phyloP scores from a whole-genome alignment of 192 early-diverging fungal genomes.

The Coemansia sp. region DNA sequence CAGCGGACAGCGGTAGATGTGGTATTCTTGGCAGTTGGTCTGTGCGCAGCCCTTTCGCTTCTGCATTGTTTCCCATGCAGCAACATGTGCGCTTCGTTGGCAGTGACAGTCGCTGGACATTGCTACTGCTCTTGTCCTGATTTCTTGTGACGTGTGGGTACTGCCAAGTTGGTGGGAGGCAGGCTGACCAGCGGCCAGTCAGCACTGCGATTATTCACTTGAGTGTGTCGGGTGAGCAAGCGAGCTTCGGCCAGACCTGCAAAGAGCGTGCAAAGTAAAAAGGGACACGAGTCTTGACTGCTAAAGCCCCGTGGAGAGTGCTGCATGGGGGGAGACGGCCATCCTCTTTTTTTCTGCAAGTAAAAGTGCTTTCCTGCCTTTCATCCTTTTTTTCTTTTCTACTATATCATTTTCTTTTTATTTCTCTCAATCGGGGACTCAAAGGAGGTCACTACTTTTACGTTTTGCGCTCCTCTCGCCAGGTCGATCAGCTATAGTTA shows the following conservation, averaged over 20 bases:
- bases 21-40: not conserved
- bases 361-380: not conserved
- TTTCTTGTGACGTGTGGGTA: not conserved
- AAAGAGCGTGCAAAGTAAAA: conserved; percentile 5
- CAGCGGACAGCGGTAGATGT: not conserved
- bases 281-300: conserved; percentile 11
- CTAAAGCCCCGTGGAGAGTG: not conserved
- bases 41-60: conserved; percentile 2
- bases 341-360: conserved; percentile 11
- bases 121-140: conserved; percentile 3
- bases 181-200: not conserved
- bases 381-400: not conserved
- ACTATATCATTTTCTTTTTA: not conserved
- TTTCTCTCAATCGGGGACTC: not conserved
- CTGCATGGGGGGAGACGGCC: too few species aligned
- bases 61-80: not conserved
- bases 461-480: not conserved
- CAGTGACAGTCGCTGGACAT: not conserved
- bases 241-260: not conserved
- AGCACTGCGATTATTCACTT: not conserved
- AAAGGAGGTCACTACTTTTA: not conserved
- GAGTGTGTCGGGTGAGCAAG: conserved; percentile 6
- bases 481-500: not conserved
- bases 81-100: not conserved
- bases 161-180: not conserved